Percentiles rank a stretch among this genome's conserved stretches.
phyloP scores from a whole-genome alignment of 1,284 basidiomycete species.

The Ceratobasidium sp. region DNA sequence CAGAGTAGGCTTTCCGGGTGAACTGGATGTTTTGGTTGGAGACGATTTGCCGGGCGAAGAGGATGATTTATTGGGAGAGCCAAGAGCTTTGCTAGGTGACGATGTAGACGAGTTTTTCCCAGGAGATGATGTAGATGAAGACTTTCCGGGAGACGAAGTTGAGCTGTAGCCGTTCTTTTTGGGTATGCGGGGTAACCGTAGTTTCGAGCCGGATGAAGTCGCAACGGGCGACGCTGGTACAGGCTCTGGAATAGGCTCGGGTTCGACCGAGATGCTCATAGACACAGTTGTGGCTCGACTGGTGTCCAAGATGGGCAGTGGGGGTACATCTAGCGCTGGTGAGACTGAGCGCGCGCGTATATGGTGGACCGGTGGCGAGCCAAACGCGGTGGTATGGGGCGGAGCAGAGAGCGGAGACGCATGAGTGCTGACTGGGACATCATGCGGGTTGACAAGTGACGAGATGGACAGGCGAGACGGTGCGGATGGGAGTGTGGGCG shows the following conservation, averaged over 20 bases:
- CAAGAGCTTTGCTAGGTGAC: not conserved
- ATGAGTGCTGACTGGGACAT: not conserved
- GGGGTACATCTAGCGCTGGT: not conserved
- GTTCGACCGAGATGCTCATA: conserved; percentile 33
- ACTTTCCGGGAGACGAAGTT: not conserved
- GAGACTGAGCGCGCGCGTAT: conserved; percentile 6
- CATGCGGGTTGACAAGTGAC: conserved; percentile 4
- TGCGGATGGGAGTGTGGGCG: not conserved
- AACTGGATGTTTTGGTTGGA: not conserved
- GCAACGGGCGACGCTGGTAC: not conserved
- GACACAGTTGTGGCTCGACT: conserved; percentile 5
- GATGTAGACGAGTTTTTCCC: not conserved
- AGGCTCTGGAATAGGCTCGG: not conserved
- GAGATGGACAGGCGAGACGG: conserved; percentile 15
- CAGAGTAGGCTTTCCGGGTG: not conserved
- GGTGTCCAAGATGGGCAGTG: not conserved
- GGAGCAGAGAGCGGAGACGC: not conserved
- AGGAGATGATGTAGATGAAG: not conserved
- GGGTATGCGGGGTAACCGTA: not conserved
- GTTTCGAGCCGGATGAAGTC: not conserved
- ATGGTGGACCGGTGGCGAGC: not conserved
- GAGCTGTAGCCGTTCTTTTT: not conserved
- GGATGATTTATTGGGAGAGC: not conserved
- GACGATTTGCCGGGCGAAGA: not conserved
- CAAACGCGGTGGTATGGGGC: not conserved